Evolutionary conservation across 2,329 filamentous ascomycete genomes (phyloP), one percentile per base, ranked within the genome.

Genomic region (Ophiostoma australiae): DNA sequence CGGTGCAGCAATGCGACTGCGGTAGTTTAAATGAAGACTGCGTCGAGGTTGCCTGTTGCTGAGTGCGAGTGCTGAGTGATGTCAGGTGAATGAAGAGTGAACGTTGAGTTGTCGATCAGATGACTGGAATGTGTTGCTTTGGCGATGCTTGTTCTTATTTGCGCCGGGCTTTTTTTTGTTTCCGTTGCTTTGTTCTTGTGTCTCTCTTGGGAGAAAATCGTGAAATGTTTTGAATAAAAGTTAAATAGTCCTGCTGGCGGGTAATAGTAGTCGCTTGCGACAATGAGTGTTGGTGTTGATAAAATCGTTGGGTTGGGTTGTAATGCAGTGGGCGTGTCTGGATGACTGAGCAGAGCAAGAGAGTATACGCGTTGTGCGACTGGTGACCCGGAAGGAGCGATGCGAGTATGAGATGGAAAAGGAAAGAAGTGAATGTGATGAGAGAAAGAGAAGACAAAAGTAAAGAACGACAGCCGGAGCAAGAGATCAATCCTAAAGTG

Each of bases 251-350:
- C 71, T 70, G 70, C 69, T 71, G 63, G 52, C 37, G 48, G 23
- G 37, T 37, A 63, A 27, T 44, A 65, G n/a, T 31, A 66, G 67
- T 72, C 70, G 72, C 72, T 65, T 70, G 72, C 72, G 72, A 72
- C 68, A 71, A 68, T 66, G 48, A 70, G 68, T 48, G 63, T 66
- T 37, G 33, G 3, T 35, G 33, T 39, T 39, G 35, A 17, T 37
- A 7, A 44, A 10, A 39, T 44, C n/a, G 39, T 31, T 10, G 11
- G 5, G 31, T 17, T 33, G 7, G 0, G 58, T 10, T 10, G 35
- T 35, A 52, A n/a, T n/a, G n/a, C n/a, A n/a, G n/a, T n/a, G n/a
- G n/a, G n/a, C n/a, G 37, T 68, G 35, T 35, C 23, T 20, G n/a
- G 52, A 58, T 58, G 52, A 58, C 23, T 58, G 52, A 69, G 58